A percentile compares a stretch with the other conserved stretches of the same genome.
phyloP scores from a whole-genome alignment of 352 stramenopile genomes.

The Pythium monospermum region DNA sequence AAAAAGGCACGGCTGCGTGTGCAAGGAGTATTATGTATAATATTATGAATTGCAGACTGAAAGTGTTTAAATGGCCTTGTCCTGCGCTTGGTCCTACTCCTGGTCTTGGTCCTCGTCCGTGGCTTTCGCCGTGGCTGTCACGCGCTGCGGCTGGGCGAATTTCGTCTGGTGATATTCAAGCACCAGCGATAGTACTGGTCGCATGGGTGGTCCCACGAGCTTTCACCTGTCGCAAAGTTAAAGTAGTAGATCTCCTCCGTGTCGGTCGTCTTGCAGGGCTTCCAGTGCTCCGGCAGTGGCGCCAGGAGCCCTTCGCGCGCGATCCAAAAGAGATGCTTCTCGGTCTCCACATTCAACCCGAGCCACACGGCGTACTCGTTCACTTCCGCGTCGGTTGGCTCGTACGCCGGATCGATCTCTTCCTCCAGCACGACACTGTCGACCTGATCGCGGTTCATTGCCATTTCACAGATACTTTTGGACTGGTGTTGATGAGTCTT shows the following conservation, averaged over 20 bases:
- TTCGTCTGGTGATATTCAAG: constrained; percentile 93
- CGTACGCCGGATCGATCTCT: constrained; percentile 92
- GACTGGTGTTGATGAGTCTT: no score
- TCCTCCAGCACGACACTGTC: constrained; percentile 91
- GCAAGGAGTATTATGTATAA: no score
- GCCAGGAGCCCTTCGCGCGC: constrained; percentile 89
- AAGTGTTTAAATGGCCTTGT: no score
- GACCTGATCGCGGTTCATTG: no score
- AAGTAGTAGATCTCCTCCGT: constrained; percentile 96
- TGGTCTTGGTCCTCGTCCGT: no score
- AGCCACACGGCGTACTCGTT: constrained; percentile 92
- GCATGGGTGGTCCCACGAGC: constrained; percentile 91
- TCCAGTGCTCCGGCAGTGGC: constrained; percentile 90
- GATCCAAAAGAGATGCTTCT: constrained; percentile 91
- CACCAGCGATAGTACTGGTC: no score
- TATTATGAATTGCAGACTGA: no score
- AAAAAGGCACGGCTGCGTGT: no score
- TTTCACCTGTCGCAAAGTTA: constrained; percentile 89
- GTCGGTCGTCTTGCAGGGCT: constrained; percentile 92
- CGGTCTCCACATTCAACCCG: constrained; percentile 86
- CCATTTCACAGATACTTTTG: no score
- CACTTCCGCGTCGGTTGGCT: constrained; percentile 86
- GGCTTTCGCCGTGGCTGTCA: no score
- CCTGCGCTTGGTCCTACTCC: no score
- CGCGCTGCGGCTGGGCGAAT: constrained; percentile 4